Evolutionary conservation across 192 early-diverging fungal species (phyloP), one percentile per base, ranked within the genome.

Genomic region (Neocallimastix lanati): DNA sequence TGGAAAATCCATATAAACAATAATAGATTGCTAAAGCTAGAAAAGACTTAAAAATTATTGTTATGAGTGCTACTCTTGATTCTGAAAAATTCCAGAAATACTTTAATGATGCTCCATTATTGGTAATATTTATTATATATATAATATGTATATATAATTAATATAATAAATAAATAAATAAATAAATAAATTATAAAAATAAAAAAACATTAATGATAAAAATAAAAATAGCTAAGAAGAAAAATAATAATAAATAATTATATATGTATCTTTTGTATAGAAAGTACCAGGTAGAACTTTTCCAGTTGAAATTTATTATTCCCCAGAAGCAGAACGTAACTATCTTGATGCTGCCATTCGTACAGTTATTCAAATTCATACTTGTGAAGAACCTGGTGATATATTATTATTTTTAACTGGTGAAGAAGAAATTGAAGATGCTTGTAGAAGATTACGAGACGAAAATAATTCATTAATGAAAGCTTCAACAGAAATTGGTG

Each of bases 11-110:
- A 78, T 79, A 38, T 30, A n/a, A 81, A 37, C 12, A 86, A 4
- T 35, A 88, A 9, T 35, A 88, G 82, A 87, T 98, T 78, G 92
- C 90, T 76, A 87, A 83, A 78, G 86, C 88, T 80, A 88, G 98
- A 30, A 37, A 79, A 21, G 97, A 98, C 83, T 85, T 99, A 33
- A 95, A 96, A 83, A 86, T 99, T 29, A 87, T 99, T 30, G 93
- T 99, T 50, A 98, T 98, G 97, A 93, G 91, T 82, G 98, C 98
- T 33, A 99, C 98, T 12, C 88, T 98, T 50, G 97, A 99, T 85
- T 96, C 97, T 76, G 97, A 92, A 78, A 99, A 98, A 82, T 99
- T 99, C 84, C 97, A 99, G 88, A 93, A 92, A 82, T 99, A 98
- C 87, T 99, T 99, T 84, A 90, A 97, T 81, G 89, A 96, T 81